These are phyloP conservation scores for Lachnellula cervina DNA, from an alignment of 2,329 filamentous ascomycete genomes.

Conservation along the genomic window DNA sequence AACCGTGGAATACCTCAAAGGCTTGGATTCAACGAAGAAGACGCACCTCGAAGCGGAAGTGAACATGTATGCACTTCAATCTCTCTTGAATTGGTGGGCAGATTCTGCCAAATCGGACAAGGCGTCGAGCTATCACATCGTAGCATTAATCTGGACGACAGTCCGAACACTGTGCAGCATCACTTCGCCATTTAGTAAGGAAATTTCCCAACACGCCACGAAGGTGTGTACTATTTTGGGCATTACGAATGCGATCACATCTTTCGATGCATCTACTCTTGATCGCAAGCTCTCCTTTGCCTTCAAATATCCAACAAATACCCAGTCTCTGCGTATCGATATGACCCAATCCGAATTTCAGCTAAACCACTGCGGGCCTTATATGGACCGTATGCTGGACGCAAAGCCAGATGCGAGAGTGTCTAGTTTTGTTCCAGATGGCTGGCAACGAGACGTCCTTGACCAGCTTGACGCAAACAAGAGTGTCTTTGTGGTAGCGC, in stretches of 20 bases:
- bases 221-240: slow-evolving; percentile 31
- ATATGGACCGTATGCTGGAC: slow-evolving; percentile 70
- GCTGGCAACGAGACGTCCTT: slow-evolving; percentile 70
- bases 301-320: slow-evolving; percentile 35
- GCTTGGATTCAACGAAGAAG: slow-evolving; percentile 26
- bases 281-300: slow-evolving; percentile 42
- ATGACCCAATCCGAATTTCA: slow-evolving; percentile 56
- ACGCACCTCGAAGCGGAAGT: slow-evolving; percentile 31
- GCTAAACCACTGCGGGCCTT: slow-evolving; percentile 63
- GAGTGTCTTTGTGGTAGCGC: slow-evolving; percentile 70
- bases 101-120: slow-evolving; percentile 33
- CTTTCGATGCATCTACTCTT: slow-evolving; percentile 13
- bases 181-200: slow-evolving; percentile 37
- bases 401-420: slow-evolving; percentile 64
- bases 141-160: slow-evolving; percentile 43
- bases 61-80: slow-evolving; percentile 44
- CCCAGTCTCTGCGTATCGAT: slow-evolving; percentile 27
- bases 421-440: slow-evolving; percentile 63
- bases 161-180: slow-evolving; percentile 35
- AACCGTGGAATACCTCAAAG: slow-evolving; percentile 27
- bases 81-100: slow-evolving; percentile 45
- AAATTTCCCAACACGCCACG: slow-evolving; percentile 34
- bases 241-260: slow-evolving; percentile 30
- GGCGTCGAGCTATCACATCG: slow-evolving; percentile 36
- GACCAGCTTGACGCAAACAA: slow-evolving; percentile 66